phyloP scores from a whole-genome alignment of 768 basidiomycete species.

The Boletus sensibilis region DNA sequence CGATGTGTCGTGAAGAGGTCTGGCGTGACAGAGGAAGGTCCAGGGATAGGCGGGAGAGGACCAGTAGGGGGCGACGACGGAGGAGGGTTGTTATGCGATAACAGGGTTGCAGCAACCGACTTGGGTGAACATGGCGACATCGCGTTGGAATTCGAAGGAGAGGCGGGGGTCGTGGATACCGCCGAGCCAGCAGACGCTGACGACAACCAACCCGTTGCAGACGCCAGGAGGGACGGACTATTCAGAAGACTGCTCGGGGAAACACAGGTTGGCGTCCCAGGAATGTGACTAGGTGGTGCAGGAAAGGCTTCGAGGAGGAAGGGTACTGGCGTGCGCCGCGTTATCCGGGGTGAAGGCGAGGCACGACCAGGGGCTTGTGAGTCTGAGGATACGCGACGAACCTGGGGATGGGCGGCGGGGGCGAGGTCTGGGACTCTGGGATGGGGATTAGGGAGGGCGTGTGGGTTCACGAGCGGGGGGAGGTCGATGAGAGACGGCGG shows the following conservation, averaged over 20 bases:
- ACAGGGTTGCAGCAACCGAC: constrained; percentile 2
- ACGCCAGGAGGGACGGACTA: constrained; percentile 15
- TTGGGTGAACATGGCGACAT: constrained; percentile 17
- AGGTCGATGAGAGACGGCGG: constrained; percentile 6
- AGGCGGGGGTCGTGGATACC: background rate
- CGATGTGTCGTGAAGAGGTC: constrained; percentile 43
- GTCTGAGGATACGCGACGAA: constrained; percentile 28
- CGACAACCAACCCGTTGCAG: constrained; percentile 5
- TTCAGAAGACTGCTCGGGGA: constrained; percentile 3
- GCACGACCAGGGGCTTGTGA: constrained; percentile 25
- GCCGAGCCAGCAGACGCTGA: constrained; percentile 5
- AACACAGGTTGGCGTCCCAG: constrained; percentile 21
- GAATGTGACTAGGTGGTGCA: constrained; percentile 35
- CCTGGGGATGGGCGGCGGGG: constrained; percentile 4
- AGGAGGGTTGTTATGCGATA: constrained; percentile 46
- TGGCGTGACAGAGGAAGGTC: constrained; percentile 55
- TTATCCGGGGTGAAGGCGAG: constrained; percentile 25
- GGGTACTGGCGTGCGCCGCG: constrained; percentile 35
- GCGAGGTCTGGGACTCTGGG: constrained; percentile 10
- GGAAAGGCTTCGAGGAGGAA: constrained; percentile 40
- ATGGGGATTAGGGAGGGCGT: constrained; percentile 17
- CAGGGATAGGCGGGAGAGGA: constrained; percentile 67
- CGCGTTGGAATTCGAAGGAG: constrained; percentile 3
- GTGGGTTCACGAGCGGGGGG: constrained; percentile 11
- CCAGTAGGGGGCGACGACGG: constrained; percentile 54